Evolutionary conservation across 2,329 filamentous ascomycete species (phyloP).

Genomic region (Phaeomoniella chlamydospora): DNA sequence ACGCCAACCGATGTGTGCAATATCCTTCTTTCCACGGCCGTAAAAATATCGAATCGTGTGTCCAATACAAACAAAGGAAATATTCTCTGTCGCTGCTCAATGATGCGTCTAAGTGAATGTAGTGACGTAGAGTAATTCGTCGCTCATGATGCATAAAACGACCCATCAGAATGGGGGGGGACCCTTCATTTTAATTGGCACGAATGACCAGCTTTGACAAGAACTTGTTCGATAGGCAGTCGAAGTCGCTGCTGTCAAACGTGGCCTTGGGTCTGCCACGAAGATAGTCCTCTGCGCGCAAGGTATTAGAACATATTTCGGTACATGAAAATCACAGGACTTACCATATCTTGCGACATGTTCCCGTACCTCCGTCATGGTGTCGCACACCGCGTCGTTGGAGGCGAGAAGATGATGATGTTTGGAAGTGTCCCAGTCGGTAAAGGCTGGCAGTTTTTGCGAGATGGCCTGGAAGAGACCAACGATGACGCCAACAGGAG

Average conservation of each 20-base stretch:
- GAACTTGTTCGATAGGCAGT: slow-evolving; percentile 94
- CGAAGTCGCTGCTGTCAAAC: slow-evolving; percentile 86
- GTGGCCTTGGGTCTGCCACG: slow-evolving; percentile 63
- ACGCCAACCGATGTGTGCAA: too few species aligned
- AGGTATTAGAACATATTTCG: slow-evolving; percentile 24
- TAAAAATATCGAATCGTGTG: not conserved
- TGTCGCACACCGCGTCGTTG: slow-evolving; percentile 82
- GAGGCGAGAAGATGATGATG: slow-evolving; percentile 85
- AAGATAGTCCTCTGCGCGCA: slow-evolving; percentile 64
- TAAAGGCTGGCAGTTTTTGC: slow-evolving; percentile 83
- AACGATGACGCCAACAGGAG: slow-evolving; percentile 88
- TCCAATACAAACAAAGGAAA: not conserved
- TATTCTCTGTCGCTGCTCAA: not conserved
- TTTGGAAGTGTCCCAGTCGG: slow-evolving; percentile 85
- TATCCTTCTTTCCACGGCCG: too few species aligned
- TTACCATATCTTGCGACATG: slow-evolving; percentile 90
- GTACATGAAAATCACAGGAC: slow-evolving; percentile 17
- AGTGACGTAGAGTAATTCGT: not conserved
- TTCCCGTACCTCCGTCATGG: slow-evolving; percentile 87
- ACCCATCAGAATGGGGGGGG: too few species aligned
- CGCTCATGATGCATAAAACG: too few species aligned
- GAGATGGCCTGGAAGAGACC: slow-evolving; percentile 96
- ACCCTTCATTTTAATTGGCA: slow-evolving; percentile 67
- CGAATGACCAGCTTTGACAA: slow-evolving; percentile 91
- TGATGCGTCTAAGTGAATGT: not conserved